Evolutionary conservation across 306 rosid species (phyloP), one percentile per base, ranked within the genome.

Genomic region (Prunus campanulata): DNA sequence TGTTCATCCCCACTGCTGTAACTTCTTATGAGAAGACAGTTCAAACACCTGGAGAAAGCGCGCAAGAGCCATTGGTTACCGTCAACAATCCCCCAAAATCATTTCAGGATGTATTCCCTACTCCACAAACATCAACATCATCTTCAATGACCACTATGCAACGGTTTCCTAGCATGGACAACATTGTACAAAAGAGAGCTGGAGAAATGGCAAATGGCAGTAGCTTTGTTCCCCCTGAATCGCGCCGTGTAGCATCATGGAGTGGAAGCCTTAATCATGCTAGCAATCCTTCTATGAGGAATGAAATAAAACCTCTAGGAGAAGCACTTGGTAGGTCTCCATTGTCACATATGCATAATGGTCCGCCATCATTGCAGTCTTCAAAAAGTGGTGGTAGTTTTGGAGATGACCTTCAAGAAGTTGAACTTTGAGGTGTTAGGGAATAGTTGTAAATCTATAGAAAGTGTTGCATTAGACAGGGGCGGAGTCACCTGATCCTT

Each of bases 191-290:
- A 29, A 82, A 72, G 24, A 75, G 54, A 69, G 54, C 49, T 60
- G 89, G 64, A 32, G 70, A 59, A 56, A 46, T 30, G 49, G 42
- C 66, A 10, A 79, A 72, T 50, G 85, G 78, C 57, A 66, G 60
- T 20, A 74, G 74, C 69, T 42, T 80, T 51, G 42, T 54, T 60
- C 75, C 88, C 27, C 6, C 90, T 27, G 72, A 76, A 48, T 63
- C 91, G 8, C 88, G 92, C 27, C 83, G 94, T 44, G 68, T 85
- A 61, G 93, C 89, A 29, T 91, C 97, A 39, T 91, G 97, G 97
- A 81, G 87, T 77, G 92, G 88, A 68, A 82, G 85, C 78, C 25
- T 82, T 48, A 74, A 29, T 47, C 83, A 82, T 74, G 80, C 84
- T 35, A 81, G 75, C 74, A 82, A 63, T 62, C 59, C 85, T 74